phyloP scores from a whole-genome alignment of 345 rosid species.

The Hypericum androsaemum region DNA sequence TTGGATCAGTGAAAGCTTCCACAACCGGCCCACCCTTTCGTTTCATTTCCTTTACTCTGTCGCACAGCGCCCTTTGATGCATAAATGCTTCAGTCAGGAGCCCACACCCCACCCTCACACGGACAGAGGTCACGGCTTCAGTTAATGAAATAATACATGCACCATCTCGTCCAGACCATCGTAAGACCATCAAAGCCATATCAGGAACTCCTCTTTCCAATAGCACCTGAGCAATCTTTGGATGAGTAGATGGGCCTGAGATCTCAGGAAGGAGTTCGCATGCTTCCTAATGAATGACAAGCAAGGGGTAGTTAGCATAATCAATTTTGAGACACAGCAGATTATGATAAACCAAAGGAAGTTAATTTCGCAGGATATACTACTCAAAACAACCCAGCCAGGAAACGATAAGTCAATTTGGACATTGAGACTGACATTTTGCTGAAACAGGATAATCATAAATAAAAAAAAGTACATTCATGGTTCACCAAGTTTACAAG shows the following conservation, averaged over 20 bases:
- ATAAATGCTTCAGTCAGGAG: conserved; percentile 90
- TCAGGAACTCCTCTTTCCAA: conserved; percentile 83
- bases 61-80: conserved; percentile 70
- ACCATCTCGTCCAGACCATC: conserved; percentile 85
- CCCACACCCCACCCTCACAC: conserved; percentile 85
- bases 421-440: no score
- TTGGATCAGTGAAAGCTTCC: conserved; percentile 25
- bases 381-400: no score
- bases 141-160: conserved; percentile 48
- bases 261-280: conserved; percentile 85
- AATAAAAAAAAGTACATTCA: no score
- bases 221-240: conserved; percentile 82
- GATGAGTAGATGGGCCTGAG: conserved; percentile 66
- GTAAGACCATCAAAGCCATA: conserved; percentile 75
- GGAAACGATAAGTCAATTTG: no score
- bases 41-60: conserved; percentile 53
- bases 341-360: neutral
- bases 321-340: neutral
- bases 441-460: no score
- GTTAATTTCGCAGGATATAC: no score
- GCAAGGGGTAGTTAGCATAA: conserved; percentile 19
- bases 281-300: conserved; percentile 57
- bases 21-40: conserved; percentile 30
- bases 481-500: no score
- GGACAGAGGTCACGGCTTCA: conserved; percentile 82